Evolutionary conservation across 2,329 filamentous ascomycete genomes (phyloP).

Genomic region (Geoglossum cookeanum): DNA sequence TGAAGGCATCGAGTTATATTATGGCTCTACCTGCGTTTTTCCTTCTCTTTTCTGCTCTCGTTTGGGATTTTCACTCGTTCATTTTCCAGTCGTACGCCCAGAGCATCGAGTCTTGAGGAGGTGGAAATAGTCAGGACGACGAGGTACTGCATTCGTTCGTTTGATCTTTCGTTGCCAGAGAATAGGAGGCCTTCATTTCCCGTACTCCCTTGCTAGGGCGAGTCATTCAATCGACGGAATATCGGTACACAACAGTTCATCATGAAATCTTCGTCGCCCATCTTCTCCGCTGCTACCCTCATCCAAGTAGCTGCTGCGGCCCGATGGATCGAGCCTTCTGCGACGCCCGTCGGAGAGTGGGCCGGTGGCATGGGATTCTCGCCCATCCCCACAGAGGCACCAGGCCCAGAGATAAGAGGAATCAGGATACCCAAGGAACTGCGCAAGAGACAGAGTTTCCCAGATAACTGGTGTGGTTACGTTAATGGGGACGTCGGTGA

Average conservation of each 20-base stretch:
- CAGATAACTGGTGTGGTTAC: conserved; percentile 11
- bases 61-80: neutral
- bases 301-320: conserved; percentile 2
- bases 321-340: conserved; percentile 7
- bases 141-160: neutral
- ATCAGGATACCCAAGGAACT: conserved; percentile 7
- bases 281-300: neutral
- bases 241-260: neutral
- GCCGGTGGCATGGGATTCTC: conserved; percentile 7
- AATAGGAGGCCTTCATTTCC: neutral
- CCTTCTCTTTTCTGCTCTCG: no score
- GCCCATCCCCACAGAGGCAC: conserved; percentile 8
- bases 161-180: neutral
- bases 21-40: neutral
- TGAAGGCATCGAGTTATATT: neutral
- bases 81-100: neutral
- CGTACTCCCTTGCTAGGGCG: neutral
- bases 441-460: conserved; percentile 2
- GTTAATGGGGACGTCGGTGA: conserved; percentile 7
- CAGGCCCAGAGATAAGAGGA: conserved; percentile 1
- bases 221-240: neutral
- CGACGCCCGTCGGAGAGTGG: conserved; percentile 7
- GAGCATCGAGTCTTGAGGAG: neutral
- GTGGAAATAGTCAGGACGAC: neutral
- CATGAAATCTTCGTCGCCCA: neutral